phyloP scores from a whole-genome alignment of 2,329 filamentous ascomycete genomes.

The Xylariaceae sp. region DNA sequence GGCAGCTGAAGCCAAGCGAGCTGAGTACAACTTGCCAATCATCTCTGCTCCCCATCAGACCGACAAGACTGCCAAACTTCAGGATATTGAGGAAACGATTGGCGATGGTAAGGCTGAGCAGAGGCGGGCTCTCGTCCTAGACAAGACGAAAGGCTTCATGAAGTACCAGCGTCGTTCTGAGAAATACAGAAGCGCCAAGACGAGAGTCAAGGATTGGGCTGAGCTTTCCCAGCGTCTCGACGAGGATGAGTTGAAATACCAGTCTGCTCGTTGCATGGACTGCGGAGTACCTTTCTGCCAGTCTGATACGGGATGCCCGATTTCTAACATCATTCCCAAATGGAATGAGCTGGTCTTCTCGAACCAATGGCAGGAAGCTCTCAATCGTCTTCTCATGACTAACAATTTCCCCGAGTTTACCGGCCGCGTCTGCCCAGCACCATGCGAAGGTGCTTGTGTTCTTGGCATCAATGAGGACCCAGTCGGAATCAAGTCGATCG shows the following conservation, averaged over 20 bases:
- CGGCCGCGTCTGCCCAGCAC: conserved; percentile 91
- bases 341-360: conserved; percentile 81
- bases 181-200: conserved; percentile 84
- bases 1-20: conserved; percentile 78
- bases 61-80: conserved; percentile 64
- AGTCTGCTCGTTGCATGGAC: conserved; percentile 96
- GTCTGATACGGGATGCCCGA: conserved; percentile 91
- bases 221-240: conserved; percentile 84
- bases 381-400: conserved; percentile 88
- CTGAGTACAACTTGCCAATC: conserved; percentile 75
- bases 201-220: conserved; percentile 86
- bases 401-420: conserved; percentile 99
- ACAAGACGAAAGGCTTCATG: conserved; percentile 98
- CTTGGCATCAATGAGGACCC: conserved; percentile 96
- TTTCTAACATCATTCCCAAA: conserved; percentile 96
- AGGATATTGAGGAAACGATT: conserved; percentile 89
- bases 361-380: conserved; percentile 82
- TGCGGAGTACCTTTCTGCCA: conserved; percentile 98
- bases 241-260: conserved; percentile 94
- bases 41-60: conserved; percentile 67
- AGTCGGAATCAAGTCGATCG: conserved; percentile 96
- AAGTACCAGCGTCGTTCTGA: conserved; percentile 89
- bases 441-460: conserved; percentile 94
- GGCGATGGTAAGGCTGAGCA: conserved; percentile 82
- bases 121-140: conserved; percentile 84